These are phyloP conservation scores for Diphasiastrum complanatum DNA, from an alignment of 83 land plant genomes.

Conservation along the genomic window DNA sequence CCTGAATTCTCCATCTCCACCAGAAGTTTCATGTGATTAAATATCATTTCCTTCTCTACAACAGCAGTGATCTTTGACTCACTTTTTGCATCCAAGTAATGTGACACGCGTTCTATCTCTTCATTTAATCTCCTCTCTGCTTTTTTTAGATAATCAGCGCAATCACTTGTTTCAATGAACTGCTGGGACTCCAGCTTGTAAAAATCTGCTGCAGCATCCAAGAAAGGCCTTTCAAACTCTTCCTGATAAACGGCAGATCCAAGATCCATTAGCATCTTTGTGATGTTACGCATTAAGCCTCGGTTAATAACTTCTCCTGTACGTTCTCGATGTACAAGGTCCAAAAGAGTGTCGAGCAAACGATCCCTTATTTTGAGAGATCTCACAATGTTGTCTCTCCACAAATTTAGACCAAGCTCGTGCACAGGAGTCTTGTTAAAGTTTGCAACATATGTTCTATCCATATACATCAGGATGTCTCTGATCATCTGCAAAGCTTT, in stretches of 20 bases:
- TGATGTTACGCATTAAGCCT: constrained; percentile 84
- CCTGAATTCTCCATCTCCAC: constrained; percentile 99
- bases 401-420: constrained; percentile 91
- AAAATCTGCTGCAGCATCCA: constrained; percentile 83
- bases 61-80: constrained; percentile 76
- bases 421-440: constrained; percentile 79
- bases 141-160: constrained; percentile 86
- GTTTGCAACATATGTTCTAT: constrained; percentile 75
- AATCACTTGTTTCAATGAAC: constrained; percentile 91
- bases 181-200: constrained; percentile 84
- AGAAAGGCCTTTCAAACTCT: constrained; percentile 88
- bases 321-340: constrained; percentile 71
- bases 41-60: constrained; percentile 93
- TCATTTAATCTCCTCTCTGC: constrained; percentile 94
- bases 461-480: constrained; percentile 99
- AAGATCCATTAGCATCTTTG: constrained; percentile 88
- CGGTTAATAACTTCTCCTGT: constrained; percentile 90
- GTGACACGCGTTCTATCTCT: constrained; percentile 86
- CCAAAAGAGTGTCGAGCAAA: constrained; percentile 70
- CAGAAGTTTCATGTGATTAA: constrained; percentile 76
- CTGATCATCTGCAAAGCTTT: constrained; percentile 98
- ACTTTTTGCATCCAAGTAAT: constrained; percentile 69
- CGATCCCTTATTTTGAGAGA: constrained; percentile 62
- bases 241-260: constrained; percentile 81
- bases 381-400: constrained; percentile 85